Conservation (phyloP, 2,329 filamentous ascomycete genomes). For the Verticillium klebahnii region DNA sequence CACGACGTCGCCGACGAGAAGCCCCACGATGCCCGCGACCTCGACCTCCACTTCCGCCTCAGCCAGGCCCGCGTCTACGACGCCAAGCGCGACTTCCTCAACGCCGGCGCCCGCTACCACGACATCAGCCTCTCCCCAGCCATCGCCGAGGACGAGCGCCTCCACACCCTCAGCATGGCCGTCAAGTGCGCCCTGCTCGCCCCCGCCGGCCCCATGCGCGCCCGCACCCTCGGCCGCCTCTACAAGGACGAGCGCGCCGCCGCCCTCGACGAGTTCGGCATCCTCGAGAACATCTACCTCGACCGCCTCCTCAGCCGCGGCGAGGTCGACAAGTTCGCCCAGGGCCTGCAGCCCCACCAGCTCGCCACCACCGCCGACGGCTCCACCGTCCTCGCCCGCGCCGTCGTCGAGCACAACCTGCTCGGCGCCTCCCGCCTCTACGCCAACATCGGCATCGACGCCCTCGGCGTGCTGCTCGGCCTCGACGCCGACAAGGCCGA, state of each 20-base stretch:
- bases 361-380: constrained; percentile 86
- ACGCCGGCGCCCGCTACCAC: constrained; percentile 84
- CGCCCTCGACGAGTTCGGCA: constrained; percentile 73
- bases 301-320: constrained; percentile 74
- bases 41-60: constrained; percentile 81
- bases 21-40: constrained; percentile 62
- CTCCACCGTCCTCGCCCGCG: constrained; percentile 86
- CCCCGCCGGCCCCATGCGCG: constrained; percentile 81
- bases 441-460: constrained; percentile 70
- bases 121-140: constrained; percentile 72
- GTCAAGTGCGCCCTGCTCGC: constrained; percentile 91
- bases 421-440: constrained; percentile 78
- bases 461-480: constrained; percentile 72
- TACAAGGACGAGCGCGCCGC: constrained; percentile 89
- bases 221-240: constrained; percentile 72
- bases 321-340: constrained; percentile 85
- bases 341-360: constrained; percentile 79
- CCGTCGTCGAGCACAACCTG: constrained; percentile 94
- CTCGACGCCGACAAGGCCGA: constrained; percentile 79
- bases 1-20: constrained; percentile 66
- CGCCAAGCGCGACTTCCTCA: constrained; percentile 81
- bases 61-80: constrained; percentile 92
- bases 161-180: constrained; percentile 79
- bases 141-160: constrained; percentile 81
- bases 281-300: constrained; percentile 96